Conservation (phyloP, 2,329 filamentous ascomycete genomes). For the Clonostachys byssicola region DNA sequence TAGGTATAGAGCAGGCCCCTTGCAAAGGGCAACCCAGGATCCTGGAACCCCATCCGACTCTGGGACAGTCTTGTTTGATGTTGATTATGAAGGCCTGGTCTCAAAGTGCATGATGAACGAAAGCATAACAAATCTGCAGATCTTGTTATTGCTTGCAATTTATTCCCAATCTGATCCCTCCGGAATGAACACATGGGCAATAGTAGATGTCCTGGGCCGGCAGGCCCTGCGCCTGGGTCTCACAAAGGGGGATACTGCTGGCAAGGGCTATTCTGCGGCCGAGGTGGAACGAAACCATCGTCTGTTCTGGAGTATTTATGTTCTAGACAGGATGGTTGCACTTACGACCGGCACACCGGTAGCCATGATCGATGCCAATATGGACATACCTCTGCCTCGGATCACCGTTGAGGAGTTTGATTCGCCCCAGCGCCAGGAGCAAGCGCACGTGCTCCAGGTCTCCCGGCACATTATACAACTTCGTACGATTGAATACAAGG, state of each 20-base stretch:
- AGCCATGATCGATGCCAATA: conserved; percentile 30
- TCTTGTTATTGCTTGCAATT: conserved; percentile 32
- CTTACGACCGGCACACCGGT: conserved; percentile 31
- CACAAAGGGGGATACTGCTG: conserved; percentile 17
- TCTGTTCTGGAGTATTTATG: conserved; percentile 38
- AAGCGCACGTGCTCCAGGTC: conserved; percentile 34
- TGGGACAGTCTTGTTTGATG: conserved; percentile 23
- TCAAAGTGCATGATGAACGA: conserved; percentile 29
- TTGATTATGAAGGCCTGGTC: conserved; percentile 32
- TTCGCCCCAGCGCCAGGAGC: conserved; percentile 25
- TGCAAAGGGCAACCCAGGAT: conserved; percentile 34
- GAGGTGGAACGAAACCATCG: conserved; percentile 28
- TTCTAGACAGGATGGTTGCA: conserved; percentile 39
- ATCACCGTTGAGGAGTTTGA: conserved; percentile 40
- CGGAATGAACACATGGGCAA: conserved; percentile 31
- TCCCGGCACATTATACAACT: conserved; percentile 38
- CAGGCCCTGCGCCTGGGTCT: conserved; percentile 32
- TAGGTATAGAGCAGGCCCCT: no score
- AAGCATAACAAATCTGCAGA: conserved; percentile 30
- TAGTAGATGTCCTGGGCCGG: conserved; percentile 31
- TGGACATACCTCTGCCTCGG: conserved; percentile 33
- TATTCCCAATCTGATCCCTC: conserved; percentile 37
- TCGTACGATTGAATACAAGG: conserved; percentile 32
- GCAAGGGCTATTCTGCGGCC: conserved; percentile 6
- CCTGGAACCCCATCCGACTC: conserved; percentile 17